A percentile compares a stretch with the other conserved stretches of the same genome.
Conservation (phyloP, 768 basidiomycete genomes). For the Lactarius indigo region DNA sequence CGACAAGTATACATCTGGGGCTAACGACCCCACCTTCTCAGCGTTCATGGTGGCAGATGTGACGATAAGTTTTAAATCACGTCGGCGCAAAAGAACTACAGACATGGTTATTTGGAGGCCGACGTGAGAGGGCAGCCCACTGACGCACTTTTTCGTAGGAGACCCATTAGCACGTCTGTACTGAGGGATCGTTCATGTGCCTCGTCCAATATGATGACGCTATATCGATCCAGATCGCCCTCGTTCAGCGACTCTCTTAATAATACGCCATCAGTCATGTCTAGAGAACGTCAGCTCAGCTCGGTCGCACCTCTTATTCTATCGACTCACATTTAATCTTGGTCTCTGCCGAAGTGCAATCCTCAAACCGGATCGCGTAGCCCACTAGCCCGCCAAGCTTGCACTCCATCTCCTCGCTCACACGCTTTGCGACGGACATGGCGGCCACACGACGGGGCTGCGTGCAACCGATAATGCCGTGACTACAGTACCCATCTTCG, state of each 20-base stretch:
- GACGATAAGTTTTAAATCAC: constrained; percentile 94
- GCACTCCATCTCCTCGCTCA: constrained; percentile 99
- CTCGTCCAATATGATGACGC: constrained; percentile 97
- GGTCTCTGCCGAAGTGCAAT: constrained; percentile 90
- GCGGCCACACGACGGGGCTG: constrained; percentile 98
- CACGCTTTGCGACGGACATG: constrained; percentile 99
- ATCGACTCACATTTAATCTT: constrained; percentile 88
- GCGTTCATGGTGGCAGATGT: constrained; percentile 99
- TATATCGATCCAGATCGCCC: constrained; percentile 96
- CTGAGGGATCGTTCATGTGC: constrained; percentile 97
- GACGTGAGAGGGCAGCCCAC: neutral
- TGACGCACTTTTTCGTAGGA: constrained; percentile 81
- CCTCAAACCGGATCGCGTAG: constrained; percentile 98
- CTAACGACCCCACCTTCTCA: constrained; percentile 65
- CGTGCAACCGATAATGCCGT: constrained; percentile 93
- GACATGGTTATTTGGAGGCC: constrained; percentile 34
- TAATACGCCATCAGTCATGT: constrained; percentile 98
- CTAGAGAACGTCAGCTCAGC: constrained; percentile 38
- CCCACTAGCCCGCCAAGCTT: constrained; percentile 89
- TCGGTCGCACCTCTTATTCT: neutral
- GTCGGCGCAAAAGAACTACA: constrained; percentile 65
- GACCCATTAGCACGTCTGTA: constrained; percentile 97
- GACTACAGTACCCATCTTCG: constrained; percentile 91
- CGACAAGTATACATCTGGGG: neutral
- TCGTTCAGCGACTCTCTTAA: constrained; percentile 98